Percentiles rank a stretch among this genome's conserved stretches.
These are phyloP conservation scores for Thymus mandschuricus DNA, from an alignment of 257 asterid genomes.

Conservation along the genomic window DNA sequence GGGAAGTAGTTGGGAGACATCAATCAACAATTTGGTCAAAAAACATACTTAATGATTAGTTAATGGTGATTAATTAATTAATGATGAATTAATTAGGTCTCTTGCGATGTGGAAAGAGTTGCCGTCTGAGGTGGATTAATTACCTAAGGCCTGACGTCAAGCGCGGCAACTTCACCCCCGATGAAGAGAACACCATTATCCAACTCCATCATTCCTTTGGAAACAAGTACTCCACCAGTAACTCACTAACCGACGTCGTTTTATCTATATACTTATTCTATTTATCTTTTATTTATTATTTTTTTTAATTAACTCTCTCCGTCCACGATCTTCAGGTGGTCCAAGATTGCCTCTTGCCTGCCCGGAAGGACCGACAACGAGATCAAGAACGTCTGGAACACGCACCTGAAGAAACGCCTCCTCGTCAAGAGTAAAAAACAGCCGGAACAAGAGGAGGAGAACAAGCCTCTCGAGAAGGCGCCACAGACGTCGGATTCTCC, in stretches of 20 bases:
- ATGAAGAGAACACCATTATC: slow-evolving; percentile 68
- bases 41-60: background rate
- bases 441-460: background rate
- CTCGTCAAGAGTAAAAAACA: background rate
- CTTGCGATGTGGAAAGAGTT: slow-evolving; percentile 76
- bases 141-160: slow-evolving; percentile 84
- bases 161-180: slow-evolving; percentile 63
- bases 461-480: background rate
- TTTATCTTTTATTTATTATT: too few relatives aligned
- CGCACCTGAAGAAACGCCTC: slow-evolving; percentile 60
- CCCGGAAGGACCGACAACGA: slow-evolving; percentile 91
- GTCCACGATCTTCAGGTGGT: slow-evolving; percentile 55
- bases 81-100: slow-evolving; percentile 44
- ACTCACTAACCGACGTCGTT: slow-evolving; percentile 10
- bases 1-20: background rate
- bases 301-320: too few relatives aligned
- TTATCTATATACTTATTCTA: too few relatives aligned
- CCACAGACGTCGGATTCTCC: background rate
- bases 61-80: background rate
- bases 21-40: background rate
- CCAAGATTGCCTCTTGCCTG: slow-evolving; percentile 68
- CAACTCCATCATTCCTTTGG: slow-evolving; percentile 60
- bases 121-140: slow-evolving; percentile 83
- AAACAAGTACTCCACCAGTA: slow-evolving; percentile 54
- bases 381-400: slow-evolving; percentile 85